Evolutionary conservation across 2,329 filamentous ascomycete species (phyloP).

Genomic region (Scortechinia acanthostroma): DNA sequence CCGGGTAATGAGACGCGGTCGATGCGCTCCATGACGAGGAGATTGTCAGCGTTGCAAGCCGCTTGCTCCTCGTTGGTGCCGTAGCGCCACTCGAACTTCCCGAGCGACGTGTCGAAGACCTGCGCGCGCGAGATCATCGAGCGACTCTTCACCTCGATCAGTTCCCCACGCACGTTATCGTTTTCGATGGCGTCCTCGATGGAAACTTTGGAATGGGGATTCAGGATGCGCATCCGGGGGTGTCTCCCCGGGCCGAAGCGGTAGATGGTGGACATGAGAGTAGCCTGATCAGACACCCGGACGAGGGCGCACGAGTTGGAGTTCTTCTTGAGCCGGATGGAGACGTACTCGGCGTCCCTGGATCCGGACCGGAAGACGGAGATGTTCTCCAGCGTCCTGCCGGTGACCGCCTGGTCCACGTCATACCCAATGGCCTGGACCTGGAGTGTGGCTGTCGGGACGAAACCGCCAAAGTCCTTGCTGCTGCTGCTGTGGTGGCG

Average conservation of each 20-base stretch:
- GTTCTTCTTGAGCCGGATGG: conserved; percentile 4
- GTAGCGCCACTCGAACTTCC: conserved; percentile 8
- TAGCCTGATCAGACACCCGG: conserved; percentile 4
- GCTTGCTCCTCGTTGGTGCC: conserved; percentile 6
- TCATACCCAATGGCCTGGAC: conserved; percentile 4
- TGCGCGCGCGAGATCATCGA: conserved; percentile 5
- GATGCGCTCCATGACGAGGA: conserved; percentile 6
- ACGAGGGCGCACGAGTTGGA: conserved; percentile 5
- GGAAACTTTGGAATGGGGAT: conserved; percentile 3
- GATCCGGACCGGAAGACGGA: conserved; percentile 3
- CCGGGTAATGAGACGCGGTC: conserved; percentile 1
- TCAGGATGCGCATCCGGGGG: conserved; percentile 6
- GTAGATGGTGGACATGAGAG: conserved; percentile 7
- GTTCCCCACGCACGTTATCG: conserved; percentile 4
- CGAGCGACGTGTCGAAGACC: conserved; percentile 6
- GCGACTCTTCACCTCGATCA: conserved; percentile 6
- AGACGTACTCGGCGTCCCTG: conserved; percentile 3
- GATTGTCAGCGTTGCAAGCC: conserved; percentile 5
- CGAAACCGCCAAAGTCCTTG: not conserved
- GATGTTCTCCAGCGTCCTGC: conserved; percentile 4
- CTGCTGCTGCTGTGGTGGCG: not conserved
- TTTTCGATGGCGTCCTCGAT: conserved; percentile 6
- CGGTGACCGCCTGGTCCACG: conserved; percentile 3
- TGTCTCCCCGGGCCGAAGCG: conserved; percentile 6
- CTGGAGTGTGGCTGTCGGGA: conserved; percentile 3